These are phyloP conservation scores for Fonsecaea erecta DNA, from an alignment of 2,329 filamentous ascomycete genomes.

Conservation along the genomic window DNA sequence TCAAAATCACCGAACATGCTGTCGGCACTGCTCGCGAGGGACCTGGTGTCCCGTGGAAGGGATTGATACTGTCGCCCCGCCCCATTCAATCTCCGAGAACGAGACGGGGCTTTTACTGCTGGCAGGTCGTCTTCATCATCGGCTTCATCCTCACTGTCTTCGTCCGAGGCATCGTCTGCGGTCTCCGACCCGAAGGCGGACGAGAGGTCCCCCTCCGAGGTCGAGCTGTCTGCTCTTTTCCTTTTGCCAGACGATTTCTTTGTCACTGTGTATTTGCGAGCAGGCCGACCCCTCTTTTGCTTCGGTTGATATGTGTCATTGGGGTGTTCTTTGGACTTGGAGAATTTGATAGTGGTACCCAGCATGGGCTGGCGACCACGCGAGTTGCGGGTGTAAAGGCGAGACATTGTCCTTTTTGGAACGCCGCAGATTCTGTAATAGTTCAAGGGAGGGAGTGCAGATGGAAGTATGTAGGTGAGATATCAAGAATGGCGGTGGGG, in stretches of 20 bases:
- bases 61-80: slow-evolving; percentile 44
- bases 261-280: slow-evolving; percentile 15
- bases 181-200: slow-evolving; percentile 30
- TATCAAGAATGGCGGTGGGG: slow-evolving; percentile 17
- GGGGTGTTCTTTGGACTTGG: slow-evolving; percentile 27
- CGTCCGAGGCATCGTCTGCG: slow-evolving; percentile 37
- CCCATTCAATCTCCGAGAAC: slow-evolving; percentile 47
- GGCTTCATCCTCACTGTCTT: slow-evolving; percentile 43
- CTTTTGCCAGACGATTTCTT: slow-evolving; percentile 24
- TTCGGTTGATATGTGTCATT: slow-evolving; percentile 28
- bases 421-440: not conserved
- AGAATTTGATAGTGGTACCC: slow-evolving; percentile 22
- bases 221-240: slow-evolving; percentile 25
- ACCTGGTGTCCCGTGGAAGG: slow-evolving; percentile 20
- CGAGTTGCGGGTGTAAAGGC: slow-evolving; percentile 30
- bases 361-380: slow-evolving; percentile 34
- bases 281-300: slow-evolving; percentile 21
- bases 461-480: slow-evolving; percentile 11
- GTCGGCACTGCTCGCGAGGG: slow-evolving; percentile 29
- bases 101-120: slow-evolving; percentile 50
- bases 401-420: slow-evolving; percentile 30
- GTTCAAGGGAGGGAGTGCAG: not conserved
- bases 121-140: slow-evolving; percentile 52
- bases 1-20: slow-evolving; percentile 33
- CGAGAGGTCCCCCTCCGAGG: slow-evolving; percentile 19